Percentiles rank a stretch among this genome's conserved stretches.
Conservation (phyloP, 768 basidiomycete genomes). For the Dendrothele bispora region DNA sequence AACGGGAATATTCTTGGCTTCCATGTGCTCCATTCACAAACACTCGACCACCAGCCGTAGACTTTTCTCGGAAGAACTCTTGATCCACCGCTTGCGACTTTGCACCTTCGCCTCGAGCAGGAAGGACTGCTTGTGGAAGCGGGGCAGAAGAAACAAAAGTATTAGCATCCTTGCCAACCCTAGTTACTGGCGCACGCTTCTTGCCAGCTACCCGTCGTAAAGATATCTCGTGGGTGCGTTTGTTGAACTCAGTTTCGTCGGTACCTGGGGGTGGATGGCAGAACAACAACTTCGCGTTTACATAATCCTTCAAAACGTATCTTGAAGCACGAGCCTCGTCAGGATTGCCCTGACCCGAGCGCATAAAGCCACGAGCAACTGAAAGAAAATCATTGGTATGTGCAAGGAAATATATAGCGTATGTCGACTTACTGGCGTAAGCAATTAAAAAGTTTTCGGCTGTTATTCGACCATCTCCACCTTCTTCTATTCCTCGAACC, state of each 20-base stretch:
- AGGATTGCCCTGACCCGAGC: slow-evolving; percentile 94
- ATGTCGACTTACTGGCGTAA: slow-evolving; percentile 82
- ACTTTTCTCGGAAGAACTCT: slow-evolving; percentile 73
- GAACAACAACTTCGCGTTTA: slow-evolving; percentile 89
- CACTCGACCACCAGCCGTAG: slow-evolving; percentile 54
- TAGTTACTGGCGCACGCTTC: slow-evolving; percentile 86
- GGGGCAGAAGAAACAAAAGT: slow-evolving; percentile 64
- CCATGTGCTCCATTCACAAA: slow-evolving; percentile 60
- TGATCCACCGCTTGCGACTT: slow-evolving; percentile 76
- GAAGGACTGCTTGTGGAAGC: slow-evolving; percentile 19
- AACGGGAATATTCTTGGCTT: slow-evolving; percentile 62
- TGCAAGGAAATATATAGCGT: background rate
- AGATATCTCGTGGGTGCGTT: slow-evolving; percentile 59
- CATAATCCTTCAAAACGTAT: slow-evolving; percentile 94
- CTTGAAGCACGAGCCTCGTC: slow-evolving; percentile 95
- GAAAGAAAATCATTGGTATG: slow-evolving; percentile 14
- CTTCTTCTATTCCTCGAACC: slow-evolving; percentile 68
- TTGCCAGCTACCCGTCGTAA: slow-evolving; percentile 65
- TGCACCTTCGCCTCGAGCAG: slow-evolving; percentile 35
- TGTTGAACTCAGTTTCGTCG: slow-evolving; percentile 71
- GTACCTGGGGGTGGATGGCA: slow-evolving; percentile 85
- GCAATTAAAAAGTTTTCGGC: slow-evolving; percentile 83
- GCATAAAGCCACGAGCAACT: slow-evolving; percentile 93
- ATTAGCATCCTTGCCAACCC: slow-evolving; percentile 81
- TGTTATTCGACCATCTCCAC: slow-evolving; percentile 72